phyloP scores from a whole-genome alignment of 306 rosid species.

The Abrus pulchellus region DNA sequence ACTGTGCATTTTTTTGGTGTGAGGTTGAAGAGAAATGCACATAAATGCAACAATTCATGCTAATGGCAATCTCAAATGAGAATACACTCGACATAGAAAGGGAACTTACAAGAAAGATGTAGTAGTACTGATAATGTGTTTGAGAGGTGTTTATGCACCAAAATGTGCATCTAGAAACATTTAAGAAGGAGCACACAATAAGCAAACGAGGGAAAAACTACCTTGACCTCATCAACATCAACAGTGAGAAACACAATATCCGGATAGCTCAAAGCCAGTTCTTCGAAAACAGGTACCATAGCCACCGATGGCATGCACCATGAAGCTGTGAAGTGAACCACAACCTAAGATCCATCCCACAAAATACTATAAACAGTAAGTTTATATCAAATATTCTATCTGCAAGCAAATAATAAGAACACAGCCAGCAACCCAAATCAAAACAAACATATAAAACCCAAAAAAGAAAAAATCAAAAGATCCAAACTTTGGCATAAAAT shows the following conservation, averaged over 20 bases:
- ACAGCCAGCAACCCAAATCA: neutral
- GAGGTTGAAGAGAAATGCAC: conserved; percentile 11
- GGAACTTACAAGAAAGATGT: conserved; percentile 13
- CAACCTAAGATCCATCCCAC: conserved; percentile 63
- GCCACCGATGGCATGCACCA: conserved; percentile 99
- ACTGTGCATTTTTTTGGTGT: neutral
- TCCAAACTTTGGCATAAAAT: conserved; percentile 15
- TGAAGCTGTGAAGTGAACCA: conserved; percentile 87
- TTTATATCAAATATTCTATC: neutral
- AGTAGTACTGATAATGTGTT: neutral
- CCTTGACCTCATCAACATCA: conserved; percentile 96
- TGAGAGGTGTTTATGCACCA: conserved; percentile 1
- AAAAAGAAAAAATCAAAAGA: neutral
- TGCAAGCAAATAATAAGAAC: neutral
- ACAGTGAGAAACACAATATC: conserved; percentile 82
- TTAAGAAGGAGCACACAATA: neutral
- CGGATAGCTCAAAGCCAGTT: conserved; percentile 68
- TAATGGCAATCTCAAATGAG: conserved; percentile 11
- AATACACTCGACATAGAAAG: neutral
- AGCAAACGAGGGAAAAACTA: conserved; percentile 42
- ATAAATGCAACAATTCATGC: neutral
- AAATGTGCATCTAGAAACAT: conserved; percentile 31
- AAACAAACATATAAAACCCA: conserved; percentile 1
- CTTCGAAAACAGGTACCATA: conserved; percentile 81
- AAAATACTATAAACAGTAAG: conserved; percentile 13